phyloP scores from a whole-genome alignment of 2,329 filamentous ascomycete species.

The Dothiorella sarmentorum region DNA sequence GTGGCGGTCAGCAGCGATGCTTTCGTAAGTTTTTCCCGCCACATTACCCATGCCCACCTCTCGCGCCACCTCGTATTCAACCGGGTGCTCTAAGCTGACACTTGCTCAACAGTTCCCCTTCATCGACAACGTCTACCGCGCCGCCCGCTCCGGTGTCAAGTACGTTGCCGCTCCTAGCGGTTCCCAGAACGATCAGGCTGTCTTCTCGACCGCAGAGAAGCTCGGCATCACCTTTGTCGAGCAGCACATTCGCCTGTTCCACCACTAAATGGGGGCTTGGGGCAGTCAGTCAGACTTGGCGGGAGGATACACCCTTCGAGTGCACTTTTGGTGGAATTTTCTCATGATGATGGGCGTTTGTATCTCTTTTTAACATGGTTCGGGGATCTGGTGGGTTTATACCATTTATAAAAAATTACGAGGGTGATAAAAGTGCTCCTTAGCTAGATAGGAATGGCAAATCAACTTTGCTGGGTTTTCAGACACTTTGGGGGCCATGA shows the following conservation, averaged over 20 bases:
- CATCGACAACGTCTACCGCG: slow-evolving; percentile 94
- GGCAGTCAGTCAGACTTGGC: neutral
- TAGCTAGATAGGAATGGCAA: slow-evolving; percentile 10
- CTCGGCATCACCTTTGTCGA: slow-evolving; percentile 91
- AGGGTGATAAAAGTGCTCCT: neutral
- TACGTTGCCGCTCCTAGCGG: slow-evolving; percentile 93
- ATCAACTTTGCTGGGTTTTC: slow-evolving; percentile 13
- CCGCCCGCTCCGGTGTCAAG: slow-evolving; percentile 82
- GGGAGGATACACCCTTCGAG: too few relatives aligned
- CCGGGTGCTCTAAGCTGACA: neutral
- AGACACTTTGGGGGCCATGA: too few relatives aligned
- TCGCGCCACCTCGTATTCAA: neutral
- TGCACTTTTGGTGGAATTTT: too few relatives aligned
- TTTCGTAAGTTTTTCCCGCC: slow-evolving; percentile 67
- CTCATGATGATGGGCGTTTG: slow-evolving; percentile 5
- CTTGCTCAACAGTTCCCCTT: slow-evolving; percentile 74
- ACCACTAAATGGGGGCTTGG: slow-evolving; percentile 66
- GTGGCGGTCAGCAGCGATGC: slow-evolving; percentile 92
- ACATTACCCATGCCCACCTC: neutral
- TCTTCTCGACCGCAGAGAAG: slow-evolving; percentile 88
- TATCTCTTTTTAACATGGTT: slow-evolving; percentile 1
- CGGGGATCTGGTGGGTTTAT: neutral
- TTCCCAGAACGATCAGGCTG: slow-evolving; percentile 77
- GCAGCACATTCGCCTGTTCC: slow-evolving; percentile 90
- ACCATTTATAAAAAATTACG: slow-evolving; percentile 10